Percentiles rank a stretch among this genome's conserved stretches.
phyloP scores from a whole-genome alignment of 768 basidiomycete genomes.

The Tricholoma furcatifolium region DNA sequence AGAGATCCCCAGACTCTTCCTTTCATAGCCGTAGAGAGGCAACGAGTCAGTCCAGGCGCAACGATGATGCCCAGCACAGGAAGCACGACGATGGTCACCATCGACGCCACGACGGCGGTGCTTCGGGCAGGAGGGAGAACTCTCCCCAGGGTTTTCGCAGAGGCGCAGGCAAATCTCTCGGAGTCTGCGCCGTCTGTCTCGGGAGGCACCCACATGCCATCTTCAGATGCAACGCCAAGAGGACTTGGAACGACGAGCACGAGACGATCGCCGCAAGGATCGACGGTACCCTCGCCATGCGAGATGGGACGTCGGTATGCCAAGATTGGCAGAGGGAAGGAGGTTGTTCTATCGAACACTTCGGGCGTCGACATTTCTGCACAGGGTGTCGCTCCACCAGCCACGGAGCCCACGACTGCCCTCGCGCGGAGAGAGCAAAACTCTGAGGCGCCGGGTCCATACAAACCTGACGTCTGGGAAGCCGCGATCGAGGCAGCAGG shows the following conservation, averaged over 20 bases:
- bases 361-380: constrained; percentile 19
- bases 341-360: background rate
- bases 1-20: background rate
- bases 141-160: background rate
- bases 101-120: no score
- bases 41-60: no score
- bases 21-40: background rate
- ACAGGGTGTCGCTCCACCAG: constrained; percentile 20
- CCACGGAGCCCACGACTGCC: constrained; percentile 25
- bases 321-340: background rate
- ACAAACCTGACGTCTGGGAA: constrained; percentile 17
- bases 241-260: background rate
- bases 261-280: background rate
- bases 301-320: no score
- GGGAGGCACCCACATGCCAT: background rate
- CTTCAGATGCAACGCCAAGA: background rate
- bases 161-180: background rate
- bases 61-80: no score
- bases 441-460: constrained; percentile 12
- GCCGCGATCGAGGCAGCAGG: background rate
- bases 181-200: no score
- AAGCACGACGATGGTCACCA: no score
- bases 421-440: constrained; percentile 21
- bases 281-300: background rate
- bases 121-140: background rate